These are phyloP conservation scores for Phaffia tasmanica DNA, from an alignment of 768 basidiomycete species.

Conservation along the genomic window DNA sequence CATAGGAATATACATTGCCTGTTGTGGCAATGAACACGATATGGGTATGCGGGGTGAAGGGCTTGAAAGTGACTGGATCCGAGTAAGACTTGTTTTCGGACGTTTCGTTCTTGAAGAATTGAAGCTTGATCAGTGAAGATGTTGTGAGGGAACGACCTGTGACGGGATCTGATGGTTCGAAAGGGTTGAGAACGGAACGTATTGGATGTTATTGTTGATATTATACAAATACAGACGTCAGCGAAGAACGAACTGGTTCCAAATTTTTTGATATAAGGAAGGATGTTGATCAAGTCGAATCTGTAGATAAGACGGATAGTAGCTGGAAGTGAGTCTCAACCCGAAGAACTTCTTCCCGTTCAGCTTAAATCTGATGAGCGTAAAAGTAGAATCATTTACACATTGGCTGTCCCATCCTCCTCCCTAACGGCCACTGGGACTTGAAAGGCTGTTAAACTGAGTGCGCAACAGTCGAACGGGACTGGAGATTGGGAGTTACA, in stretches of 20 bases:
- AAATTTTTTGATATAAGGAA: conserved; percentile 72
- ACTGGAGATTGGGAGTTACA: background rate
- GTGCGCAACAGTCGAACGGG: conserved; percentile 63
- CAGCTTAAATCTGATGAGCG: no score
- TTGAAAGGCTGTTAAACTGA: conserved; percentile 78
- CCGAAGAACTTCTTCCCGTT: background rate
- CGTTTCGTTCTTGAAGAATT: conserved; percentile 38
- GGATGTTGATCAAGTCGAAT: conserved; percentile 53
- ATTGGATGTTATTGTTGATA: background rate
- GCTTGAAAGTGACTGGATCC: conserved; percentile 96
- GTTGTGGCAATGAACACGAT: conserved; percentile 81
- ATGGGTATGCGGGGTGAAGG: conserved; percentile 91
- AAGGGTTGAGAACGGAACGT: conserved; percentile 7
- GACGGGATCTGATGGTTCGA: conserved; percentile 39
- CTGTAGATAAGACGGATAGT: background rate
- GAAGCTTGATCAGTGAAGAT: conserved; percentile 40
- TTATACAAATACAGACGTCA: background rate
- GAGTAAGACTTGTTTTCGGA: conserved; percentile 1
- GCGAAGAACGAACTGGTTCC: conserved; percentile 34
- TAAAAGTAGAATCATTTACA: conserved; percentile 57
- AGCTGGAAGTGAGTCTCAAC: background rate
- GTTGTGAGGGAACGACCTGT: conserved; percentile 40
- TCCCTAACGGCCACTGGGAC: conserved; percentile 83
- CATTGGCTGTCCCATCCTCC: conserved; percentile 62
- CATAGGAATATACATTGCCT: conserved; percentile 85